Evolutionary conservation across 208 protist species (phyloP), one percentile per base, ranked within the genome.

Genomic region (Leishmania braziliensis): DNA sequence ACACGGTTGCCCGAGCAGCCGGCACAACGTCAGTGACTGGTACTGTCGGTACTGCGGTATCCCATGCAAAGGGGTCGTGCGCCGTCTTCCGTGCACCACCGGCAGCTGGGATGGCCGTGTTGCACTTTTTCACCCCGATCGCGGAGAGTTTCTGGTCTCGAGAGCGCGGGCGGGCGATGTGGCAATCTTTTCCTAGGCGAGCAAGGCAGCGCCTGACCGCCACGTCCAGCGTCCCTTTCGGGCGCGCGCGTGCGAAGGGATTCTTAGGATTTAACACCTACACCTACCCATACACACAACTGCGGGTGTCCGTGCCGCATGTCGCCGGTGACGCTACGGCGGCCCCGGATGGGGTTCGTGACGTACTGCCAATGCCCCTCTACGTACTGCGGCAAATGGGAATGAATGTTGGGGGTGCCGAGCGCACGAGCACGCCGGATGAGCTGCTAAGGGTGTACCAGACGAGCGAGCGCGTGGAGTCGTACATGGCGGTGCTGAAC

Each of bases 401-500:
- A 20, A 5, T 77, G 23, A 14, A 56, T 39, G 29, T 14, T 23
- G 50, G 16, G 33, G 29, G 29, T 23, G 48, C 36, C 53, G 74
- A 77, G 39, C 39, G 56, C 39, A 48, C 58, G 12, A 26, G 36
- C 56, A 77, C 74, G 20, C 74, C 74, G 3, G 74, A 62, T 20
- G 74, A 77, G 56, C 14, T 77, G 18, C 56, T 77, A 39, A n/a
- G 36, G 23, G 39, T 68, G 74, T 62, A 29, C 56, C 36, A 65
- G 10, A 50, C 26, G 33, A 65, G 53, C 53, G 36, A 65, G 74
- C 54, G 54, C 16, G 36, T 53, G 74, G 56, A 43, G 36, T 51
- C 54, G 5, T 77, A 66, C 56, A 62, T 51, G 74, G 74, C 74
- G 20, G 74, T 77, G 20, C 74, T 12, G 36, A 77, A 62, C 56